Evolutionary conservation across 1,139 yeast species (phyloP), one percentile per base, ranked within the genome.

Genomic region (Hemisphaericaspora subhashii): DNA sequence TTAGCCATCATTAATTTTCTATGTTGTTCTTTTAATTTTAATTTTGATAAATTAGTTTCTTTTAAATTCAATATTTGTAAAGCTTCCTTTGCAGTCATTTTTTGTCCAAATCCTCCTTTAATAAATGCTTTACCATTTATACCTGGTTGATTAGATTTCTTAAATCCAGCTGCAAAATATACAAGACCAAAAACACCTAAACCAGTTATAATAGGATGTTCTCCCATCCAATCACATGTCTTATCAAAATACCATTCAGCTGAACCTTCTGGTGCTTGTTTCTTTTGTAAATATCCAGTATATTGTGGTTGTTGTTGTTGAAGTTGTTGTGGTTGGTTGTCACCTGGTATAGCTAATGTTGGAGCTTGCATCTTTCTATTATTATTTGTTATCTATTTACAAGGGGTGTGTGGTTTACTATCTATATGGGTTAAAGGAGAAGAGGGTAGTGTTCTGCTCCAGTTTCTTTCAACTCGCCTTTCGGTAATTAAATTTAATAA

Each of bases 41-140:
- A 75, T 64, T 84, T 82, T 12, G 85, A 77, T 52, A 92, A 71
- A 21, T 81, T 83, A 25, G 85, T 74, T 60, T 90, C 98, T 52
- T 85, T 84, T 54, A 92, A 68, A 55, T 86, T 88, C 52, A 92
- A 77, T 30, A 92, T 87, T 59, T 82, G 94, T 45, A 92, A 73
- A 2, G 98, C 98, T 58, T 92, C 98, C 53, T 78, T 84, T 25
- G 95, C 83, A 42, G 78, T 75, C 98, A 92, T 92, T 62, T 92
- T 90, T 20, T 78, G 62, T 28, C 89, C 96, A 62, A 92, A 92
- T 1, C 95, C 87, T 40, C 98, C 98, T 55, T 83, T 86, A 56
- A 74, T 66, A 56, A 83, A 86, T 20, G 86, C 83, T 51, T 81
- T 79, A 22, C 87, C 86, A 43, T 81, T 79, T 35, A 83, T 69